Evolutionary conservation across 768 basidiomycete genomes (phyloP), one percentile per base, ranked within the genome.

Genomic region (Cystobasidium onofrii): DNA sequence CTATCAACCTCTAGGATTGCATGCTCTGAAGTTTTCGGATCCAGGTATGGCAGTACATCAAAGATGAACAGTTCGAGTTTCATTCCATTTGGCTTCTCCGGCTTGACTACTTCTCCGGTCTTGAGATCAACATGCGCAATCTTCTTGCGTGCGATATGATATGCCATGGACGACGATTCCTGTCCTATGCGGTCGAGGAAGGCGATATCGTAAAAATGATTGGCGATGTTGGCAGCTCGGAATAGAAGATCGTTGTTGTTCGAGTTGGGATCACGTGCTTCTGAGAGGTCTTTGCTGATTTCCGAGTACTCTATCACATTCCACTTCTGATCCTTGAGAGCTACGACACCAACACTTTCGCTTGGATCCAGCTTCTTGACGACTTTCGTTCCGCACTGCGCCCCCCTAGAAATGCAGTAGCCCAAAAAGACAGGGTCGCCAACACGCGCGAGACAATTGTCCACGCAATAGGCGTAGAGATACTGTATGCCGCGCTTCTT

Each of bases 1-100:
- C 96, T 84, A 64, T 86, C 86, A 54, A 96, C 92, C 81, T 97
- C 93, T 80, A 98, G 82, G 46, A 97, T 91, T 33, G 89, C 87
- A 76, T 94, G 92, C 64, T 82, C 84, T 79, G 87, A 81, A 4
- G 63, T 71, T 25, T 83, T 79, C 13, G 77, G 77, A 55, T 79
- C 73, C 31, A 92, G 92, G 82, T 87, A 91, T 0, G 94, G 94
- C 85, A 99, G 97, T 55, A 99, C 96, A 82, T 99, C 96, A 79
- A 99, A 99, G 36, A 99, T 90, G 83, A 99, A 99, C 84, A 94
- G 84, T 82, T 99, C 96, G 75, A 99, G 87, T 83, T 99, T 99
- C 91, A 98, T 95, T 75, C 96, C 96, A 81, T 99, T 98, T n/a
- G 92, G 90, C 79, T 88, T 88, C 75, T 82, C 81, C 1, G 96